Conservation (phyloP, 176 grass and related monocot genomes). For the Carex parvula region DNA sequence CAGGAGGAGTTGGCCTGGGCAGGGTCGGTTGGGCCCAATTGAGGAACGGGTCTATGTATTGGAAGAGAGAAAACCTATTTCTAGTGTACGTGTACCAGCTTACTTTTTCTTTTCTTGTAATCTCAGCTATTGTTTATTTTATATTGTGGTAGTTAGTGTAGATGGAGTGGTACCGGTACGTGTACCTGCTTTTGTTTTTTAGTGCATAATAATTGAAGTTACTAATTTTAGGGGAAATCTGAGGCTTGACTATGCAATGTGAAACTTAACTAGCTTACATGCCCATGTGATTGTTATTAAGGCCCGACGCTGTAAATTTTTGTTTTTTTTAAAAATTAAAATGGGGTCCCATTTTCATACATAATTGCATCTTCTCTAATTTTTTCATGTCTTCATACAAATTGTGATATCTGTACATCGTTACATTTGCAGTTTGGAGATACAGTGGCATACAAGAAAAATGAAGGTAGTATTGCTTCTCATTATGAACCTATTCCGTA, state of each 20-base stretch:
- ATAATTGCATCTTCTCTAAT: neutral
- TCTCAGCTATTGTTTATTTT: constrained; percentile 16
- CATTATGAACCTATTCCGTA: constrained; percentile 41
- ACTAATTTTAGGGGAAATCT: too few species aligned
- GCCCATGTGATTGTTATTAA: too few species aligned
- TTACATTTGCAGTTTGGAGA: constrained; percentile 48
- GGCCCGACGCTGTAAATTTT: constrained; percentile 10
- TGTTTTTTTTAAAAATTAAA: neutral
- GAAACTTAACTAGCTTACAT: too few species aligned
- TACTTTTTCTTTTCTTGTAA: constrained; percentile 25
- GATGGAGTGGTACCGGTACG: neutral
- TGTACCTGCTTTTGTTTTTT: neutral
- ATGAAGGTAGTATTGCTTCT: constrained; percentile 38
- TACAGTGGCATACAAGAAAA: constrained; percentile 36
- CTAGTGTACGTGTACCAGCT: constrained; percentile 47
- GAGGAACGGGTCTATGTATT: constrained; percentile 39
- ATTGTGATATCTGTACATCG: neutral
- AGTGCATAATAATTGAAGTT: constrained; percentile 17
- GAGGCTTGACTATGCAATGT: too few species aligned
- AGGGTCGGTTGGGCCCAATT: constrained; percentile 34
- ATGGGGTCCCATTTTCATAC: neutral
- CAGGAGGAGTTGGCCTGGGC: constrained; percentile 55
- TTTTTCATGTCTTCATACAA: constrained; percentile 25
- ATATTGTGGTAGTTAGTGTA: neutral
- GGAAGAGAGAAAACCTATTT: constrained; percentile 51